Percentiles rank a stretch among this genome's conserved stretches.
phyloP scores from a whole-genome alignment of 2,329 filamentous ascomycete genomes.

The Chaetoscypha palmicola region DNA sequence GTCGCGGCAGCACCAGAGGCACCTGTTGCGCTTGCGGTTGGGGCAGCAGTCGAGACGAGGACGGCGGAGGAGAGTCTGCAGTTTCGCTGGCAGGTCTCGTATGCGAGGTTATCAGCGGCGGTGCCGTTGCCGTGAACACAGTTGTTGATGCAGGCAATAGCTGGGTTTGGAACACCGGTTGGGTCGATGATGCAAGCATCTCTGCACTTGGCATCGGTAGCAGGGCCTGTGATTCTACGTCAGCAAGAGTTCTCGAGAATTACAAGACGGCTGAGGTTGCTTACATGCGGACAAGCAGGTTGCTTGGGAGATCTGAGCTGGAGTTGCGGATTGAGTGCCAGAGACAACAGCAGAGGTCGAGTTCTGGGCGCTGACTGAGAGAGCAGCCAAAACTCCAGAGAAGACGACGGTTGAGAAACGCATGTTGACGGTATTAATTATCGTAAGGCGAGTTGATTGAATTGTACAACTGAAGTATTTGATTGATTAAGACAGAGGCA shows the following conservation, averaged over 20 bases:
- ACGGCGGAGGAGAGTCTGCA: constrained; percentile 7
- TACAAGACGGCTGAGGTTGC: neutral
- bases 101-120: constrained; percentile 11
- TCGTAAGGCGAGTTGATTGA: neutral
- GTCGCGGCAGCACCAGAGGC: neutral
- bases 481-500: neutral
- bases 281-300: constrained; percentile 14
- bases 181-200: constrained; percentile 10
- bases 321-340: constrained; percentile 1
- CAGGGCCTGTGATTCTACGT: constrained; percentile 6
- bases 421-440: constrained; percentile 12
- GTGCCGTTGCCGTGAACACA: constrained; percentile 18
- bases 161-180: constrained; percentile 4
- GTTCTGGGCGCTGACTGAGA: constrained; percentile 9
- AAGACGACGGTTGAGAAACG: constrained; percentile 13
- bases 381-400: constrained; percentile 6
- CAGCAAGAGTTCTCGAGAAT: neutral
- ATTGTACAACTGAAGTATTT: constrained; percentile 1
- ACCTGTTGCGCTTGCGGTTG: constrained; percentile 4
- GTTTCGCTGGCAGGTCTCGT: constrained; percentile 11
- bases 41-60: neutral
- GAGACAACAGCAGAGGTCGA: constrained; percentile 2
- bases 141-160: constrained; percentile 8
- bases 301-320: constrained; percentile 13
- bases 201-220: constrained; percentile 7